Conservation (phyloP, 495 filamentous ascomycete species). For the Cudoniella acicularis region DNA sequence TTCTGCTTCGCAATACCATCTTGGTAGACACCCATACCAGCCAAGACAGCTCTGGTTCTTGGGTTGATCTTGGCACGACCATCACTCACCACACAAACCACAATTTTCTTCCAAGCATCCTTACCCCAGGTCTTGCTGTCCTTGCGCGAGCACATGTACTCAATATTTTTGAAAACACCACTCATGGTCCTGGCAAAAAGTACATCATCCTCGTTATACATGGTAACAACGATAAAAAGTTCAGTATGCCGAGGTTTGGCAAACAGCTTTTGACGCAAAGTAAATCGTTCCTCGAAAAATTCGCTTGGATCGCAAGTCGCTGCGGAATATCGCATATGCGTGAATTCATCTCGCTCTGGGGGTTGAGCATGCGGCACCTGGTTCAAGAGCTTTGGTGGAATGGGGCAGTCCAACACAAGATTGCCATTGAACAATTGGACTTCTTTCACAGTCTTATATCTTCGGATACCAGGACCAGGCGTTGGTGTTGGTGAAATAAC, state of each 20-base stretch:
- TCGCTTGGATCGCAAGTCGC: constrained; percentile 92
- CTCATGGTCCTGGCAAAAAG: constrained; percentile 95
- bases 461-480: constrained; percentile 63
- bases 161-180: constrained; percentile 97
- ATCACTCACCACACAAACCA: constrained; percentile 97
- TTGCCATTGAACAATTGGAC: constrained; percentile 96
- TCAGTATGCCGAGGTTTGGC: constrained; percentile 92
- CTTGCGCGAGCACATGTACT: constrained; percentile 89
- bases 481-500: constrained; percentile 50
- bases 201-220: constrained; percentile 99
- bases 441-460: constrained; percentile 99
- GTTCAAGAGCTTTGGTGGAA: constrained; percentile 83
- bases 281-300: constrained; percentile 86
- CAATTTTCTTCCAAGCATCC: constrained; percentile 99
- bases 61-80: constrained; percentile 98
- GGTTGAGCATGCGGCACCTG: constrained; percentile 77
- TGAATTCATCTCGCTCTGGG: constrained; percentile 91
- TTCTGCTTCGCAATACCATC: constrained; percentile 98
- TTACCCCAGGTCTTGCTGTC: constrained; percentile 97
- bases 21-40: constrained; percentile 94
- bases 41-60: constrained; percentile 82
- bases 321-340: constrained; percentile 97
- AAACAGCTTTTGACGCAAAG: constrained; percentile 89
- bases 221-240: constrained; percentile 95
- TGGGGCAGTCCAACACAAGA: constrained; percentile 93